These are phyloP conservation scores for Sinapis alba DNA, from an alignment of 441 rosid genomes.

Conservation along the genomic window DNA sequence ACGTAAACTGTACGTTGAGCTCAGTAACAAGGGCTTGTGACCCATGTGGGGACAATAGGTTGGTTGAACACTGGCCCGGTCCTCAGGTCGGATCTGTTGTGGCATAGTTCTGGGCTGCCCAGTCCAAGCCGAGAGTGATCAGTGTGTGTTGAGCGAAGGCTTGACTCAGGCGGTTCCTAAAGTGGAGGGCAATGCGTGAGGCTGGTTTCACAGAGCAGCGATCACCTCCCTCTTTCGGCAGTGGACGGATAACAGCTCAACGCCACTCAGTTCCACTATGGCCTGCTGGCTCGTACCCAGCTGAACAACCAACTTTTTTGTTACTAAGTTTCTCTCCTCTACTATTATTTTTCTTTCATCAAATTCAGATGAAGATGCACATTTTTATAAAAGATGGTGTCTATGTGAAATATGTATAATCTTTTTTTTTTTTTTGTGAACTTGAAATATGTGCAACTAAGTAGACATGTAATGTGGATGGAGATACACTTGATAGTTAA, in stretches of 20 bases:
- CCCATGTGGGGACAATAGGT: constrained; percentile 7
- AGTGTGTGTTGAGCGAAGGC: constrained; percentile 26
- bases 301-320: constrained; percentile 23
- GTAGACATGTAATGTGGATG: too few relatives aligned
- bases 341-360: too few relatives aligned
- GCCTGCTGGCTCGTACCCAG: constrained; percentile 24
- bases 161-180: neutral
- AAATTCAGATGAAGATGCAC: too few relatives aligned
- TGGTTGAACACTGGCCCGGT: constrained; percentile 31
- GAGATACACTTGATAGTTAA: too few relatives aligned
- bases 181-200: constrained; percentile 51
- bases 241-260: constrained; percentile 39
- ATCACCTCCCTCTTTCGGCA: constrained; percentile 40
- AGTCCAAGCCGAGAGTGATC: constrained; percentile 42
- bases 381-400: too few relatives aligned
- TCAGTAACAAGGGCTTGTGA: constrained; percentile 31
- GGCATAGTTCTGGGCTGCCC: constrained; percentile 32
- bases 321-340: too few relatives aligned
- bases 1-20: neutral
- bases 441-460: too few relatives aligned
- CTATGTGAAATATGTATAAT: too few relatives aligned
- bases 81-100: constrained; percentile 19
- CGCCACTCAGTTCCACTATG: constrained; percentile 12
- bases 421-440: too few relatives aligned
- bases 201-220: constrained; percentile 59